phyloP scores from a whole-genome alignment of 148 eudicot species.

The Tetragonia tetragonoides region DNA sequence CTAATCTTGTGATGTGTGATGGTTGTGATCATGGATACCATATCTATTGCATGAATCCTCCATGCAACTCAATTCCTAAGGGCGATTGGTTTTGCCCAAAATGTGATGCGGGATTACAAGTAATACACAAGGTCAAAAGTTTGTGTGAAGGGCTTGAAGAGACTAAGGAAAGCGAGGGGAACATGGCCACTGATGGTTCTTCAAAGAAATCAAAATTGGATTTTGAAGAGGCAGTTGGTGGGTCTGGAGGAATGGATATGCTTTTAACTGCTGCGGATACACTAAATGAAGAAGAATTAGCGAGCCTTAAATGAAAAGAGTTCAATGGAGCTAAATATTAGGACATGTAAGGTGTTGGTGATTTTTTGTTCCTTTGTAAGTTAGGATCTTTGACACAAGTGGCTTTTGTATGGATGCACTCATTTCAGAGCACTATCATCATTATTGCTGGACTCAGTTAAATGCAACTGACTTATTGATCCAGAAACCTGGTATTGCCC shows the following conservation, averaged over 20 bases:
- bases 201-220: conserved; percentile 23
- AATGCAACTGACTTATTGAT: conserved; percentile 1
- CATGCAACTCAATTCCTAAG: conserved; percentile 47
- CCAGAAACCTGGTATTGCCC: neutral
- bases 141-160: conserved; percentile 40
- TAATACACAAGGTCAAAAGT: conserved; percentile 50
- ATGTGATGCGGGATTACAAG: conserved; percentile 58
- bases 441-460: conserved; percentile 1
- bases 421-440: conserved; percentile 5
- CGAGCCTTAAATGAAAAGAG: conserved; percentile 20
- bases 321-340: conserved; percentile 5
- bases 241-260: conserved; percentile 77
- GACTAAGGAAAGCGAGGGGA: conserved; percentile 30
- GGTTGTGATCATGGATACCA: conserved; percentile 93
- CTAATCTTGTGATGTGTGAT: conserved; percentile 77
- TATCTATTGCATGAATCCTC: conserved; percentile 86
- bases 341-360: neutral
- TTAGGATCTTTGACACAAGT: conserved; percentile 4
- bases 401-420: neutral
- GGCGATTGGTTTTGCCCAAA: conserved; percentile 84
- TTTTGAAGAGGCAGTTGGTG: conserved; percentile 27
- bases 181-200: conserved; percentile 8
- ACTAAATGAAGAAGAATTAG: conserved; percentile 52
- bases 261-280: conserved; percentile 77
- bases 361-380: conserved; percentile 3